Percentiles rank a stretch among this genome's conserved stretches.
These are phyloP conservation scores for Kodamaea fukazawae DNA, from an alignment of 805 yeast genomes.

Conservation along the genomic window DNA sequence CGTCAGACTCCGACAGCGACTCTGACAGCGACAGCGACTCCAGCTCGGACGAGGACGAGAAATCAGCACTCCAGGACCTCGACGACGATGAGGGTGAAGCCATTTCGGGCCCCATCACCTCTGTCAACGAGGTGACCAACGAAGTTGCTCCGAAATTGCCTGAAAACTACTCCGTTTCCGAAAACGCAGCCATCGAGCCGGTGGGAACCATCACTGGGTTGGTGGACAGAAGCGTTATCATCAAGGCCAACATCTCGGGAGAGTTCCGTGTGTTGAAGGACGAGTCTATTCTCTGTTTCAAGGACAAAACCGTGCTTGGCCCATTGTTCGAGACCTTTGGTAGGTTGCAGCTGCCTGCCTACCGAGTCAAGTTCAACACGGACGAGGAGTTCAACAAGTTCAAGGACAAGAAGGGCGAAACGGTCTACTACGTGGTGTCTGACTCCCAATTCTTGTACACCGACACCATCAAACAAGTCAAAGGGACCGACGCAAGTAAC, in stretches of 20 bases:
- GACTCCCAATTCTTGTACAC: conserved; percentile 79
- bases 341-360: conserved; percentile 74
- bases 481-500: conserved; percentile 94
- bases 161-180: conserved; percentile 55
- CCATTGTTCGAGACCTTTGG: conserved; percentile 88
- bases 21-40: conserved; percentile 18
- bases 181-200: conserved; percentile 62
- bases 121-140: conserved; percentile 73
- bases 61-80: conserved; percentile 12
- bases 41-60: conserved; percentile 17
- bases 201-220: conserved; percentile 68
- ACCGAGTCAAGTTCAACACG: conserved; percentile 65
- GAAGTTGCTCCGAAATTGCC: conserved; percentile 71
- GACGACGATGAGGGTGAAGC: conserved; percentile 45
- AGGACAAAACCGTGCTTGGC: conserved; percentile 69
- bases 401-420: conserved; percentile 48
- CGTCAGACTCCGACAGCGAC: conserved; percentile 20
- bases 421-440: conserved; percentile 75
- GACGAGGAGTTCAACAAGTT: conserved; percentile 49
- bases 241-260: conserved; percentile 74
- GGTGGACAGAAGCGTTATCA: conserved; percentile 69
- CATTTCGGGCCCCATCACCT: conserved; percentile 62
- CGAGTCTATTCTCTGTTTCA: conserved; percentile 74
- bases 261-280: conserved; percentile 82
- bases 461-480: conserved; percentile 60